These are phyloP conservation scores for Amanita exitialis DNA, from an alignment of 768 basidiomycete genomes.

Conservation along the genomic window DNA sequence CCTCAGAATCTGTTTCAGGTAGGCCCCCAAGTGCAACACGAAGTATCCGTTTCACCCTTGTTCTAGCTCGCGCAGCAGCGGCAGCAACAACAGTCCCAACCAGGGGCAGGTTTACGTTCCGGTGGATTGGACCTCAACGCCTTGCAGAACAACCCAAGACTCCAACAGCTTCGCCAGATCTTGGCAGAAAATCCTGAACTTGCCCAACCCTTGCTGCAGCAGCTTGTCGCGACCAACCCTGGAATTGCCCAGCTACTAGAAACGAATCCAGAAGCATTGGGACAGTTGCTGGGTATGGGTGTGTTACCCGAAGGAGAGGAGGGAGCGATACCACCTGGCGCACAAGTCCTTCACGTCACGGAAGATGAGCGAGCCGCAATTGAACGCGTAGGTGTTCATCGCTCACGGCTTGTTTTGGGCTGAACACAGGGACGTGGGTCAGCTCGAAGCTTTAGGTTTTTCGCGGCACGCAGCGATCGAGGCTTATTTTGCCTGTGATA, in stretches of 20 bases:
- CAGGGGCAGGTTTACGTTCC: constrained; percentile 21
- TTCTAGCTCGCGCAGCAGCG: constrained; percentile 65
- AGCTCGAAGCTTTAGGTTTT: constrained; percentile 89
- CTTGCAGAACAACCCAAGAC: constrained; percentile 52
- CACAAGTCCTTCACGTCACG: constrained; percentile 68
- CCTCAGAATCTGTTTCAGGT: constrained; percentile 89
- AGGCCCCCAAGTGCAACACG: not conserved
- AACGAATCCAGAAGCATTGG: constrained; percentile 61
- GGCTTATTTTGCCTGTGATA: constrained; percentile 92
- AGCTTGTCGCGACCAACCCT: constrained; percentile 69
- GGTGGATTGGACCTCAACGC: constrained; percentile 32
- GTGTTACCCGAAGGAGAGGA: constrained; percentile 28
- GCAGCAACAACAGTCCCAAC: constrained; percentile 28
- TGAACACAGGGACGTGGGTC: not conserved
- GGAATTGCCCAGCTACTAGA: constrained; percentile 58
- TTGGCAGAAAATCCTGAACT: constrained; percentile 69
- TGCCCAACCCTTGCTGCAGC: constrained; percentile 76
- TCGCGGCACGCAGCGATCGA: constrained; percentile 70
- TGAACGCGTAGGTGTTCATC: constrained; percentile 53
- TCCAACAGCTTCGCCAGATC: constrained; percentile 64
- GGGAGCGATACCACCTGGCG: constrained; percentile 34
- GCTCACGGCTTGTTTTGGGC: not conserved
- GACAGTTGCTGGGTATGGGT: constrained; percentile 58
- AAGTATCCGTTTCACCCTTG: not conserved
- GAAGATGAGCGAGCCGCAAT: constrained; percentile 85